These are phyloP conservation scores for Hygrocybe punicea DNA, from an alignment of 768 basidiomycete species.

Conservation along the genomic window DNA sequence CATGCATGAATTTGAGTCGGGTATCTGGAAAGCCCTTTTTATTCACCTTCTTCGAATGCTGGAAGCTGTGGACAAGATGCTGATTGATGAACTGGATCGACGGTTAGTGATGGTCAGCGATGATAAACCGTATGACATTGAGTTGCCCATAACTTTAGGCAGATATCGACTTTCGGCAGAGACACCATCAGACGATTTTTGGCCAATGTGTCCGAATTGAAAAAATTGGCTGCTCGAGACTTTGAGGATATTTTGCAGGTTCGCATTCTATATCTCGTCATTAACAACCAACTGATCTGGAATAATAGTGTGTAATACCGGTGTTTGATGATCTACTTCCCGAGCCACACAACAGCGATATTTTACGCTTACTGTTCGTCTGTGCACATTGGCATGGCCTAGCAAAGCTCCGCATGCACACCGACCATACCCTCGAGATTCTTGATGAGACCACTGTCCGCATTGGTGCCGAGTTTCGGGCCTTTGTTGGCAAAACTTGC, in stretches of 20 bases:
- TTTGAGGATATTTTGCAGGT: conserved; percentile 32
- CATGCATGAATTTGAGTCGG: conserved; percentile 2
- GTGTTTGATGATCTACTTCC: conserved; percentile 30
- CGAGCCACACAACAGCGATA: conserved; percentile 11
- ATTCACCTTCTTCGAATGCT: conserved; percentile 6
- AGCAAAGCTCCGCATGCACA: conserved; percentile 24
- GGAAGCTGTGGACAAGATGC: background rate
- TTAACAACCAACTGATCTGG: background rate
- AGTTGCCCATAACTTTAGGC: too few relatives aligned
- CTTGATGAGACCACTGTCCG: conserved; percentile 11
- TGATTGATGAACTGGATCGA: background rate
- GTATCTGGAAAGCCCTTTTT: conserved; percentile 2
- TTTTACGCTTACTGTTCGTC: conserved; percentile 14
- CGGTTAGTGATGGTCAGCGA: conserved; percentile 12
- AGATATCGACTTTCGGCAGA: conserved; percentile 6
- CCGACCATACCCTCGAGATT: conserved; percentile 5
- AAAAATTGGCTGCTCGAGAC: conserved; percentile 20
- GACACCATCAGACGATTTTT: conserved; percentile 21
- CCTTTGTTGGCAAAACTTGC: conserved; percentile 27
- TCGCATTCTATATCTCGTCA: background rate
- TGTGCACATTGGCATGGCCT: conserved; percentile 10
- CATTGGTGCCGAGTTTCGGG: conserved; percentile 26
- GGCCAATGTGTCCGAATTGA: conserved; percentile 18
- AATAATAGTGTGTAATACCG: background rate
- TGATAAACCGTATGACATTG: background rate